These are phyloP conservation scores for Aspergillus nomiae DNA, from an alignment of 2,329 filamentous ascomycete genomes.

Conservation along the genomic window DNA sequence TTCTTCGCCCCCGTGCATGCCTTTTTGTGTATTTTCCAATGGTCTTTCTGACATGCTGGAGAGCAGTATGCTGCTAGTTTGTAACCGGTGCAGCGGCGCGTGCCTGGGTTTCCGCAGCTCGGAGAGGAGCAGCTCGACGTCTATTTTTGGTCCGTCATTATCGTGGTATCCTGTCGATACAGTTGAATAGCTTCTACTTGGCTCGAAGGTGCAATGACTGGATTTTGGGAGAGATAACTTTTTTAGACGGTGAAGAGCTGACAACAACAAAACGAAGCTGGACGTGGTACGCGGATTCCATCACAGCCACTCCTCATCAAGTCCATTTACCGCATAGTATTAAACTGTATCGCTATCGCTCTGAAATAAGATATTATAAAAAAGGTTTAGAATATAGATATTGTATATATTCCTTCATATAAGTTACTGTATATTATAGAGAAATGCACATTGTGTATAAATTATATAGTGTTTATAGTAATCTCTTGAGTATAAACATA, in stretches of 20 bases:
- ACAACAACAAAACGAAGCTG: neutral
- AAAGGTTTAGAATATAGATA: too few species aligned
- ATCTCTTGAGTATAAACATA: too few species aligned
- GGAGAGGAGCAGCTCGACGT: neutral
- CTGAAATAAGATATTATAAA: too few species aligned
- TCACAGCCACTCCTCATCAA: too few species aligned
- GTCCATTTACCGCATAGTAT: too few species aligned
- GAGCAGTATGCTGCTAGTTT: neutral
- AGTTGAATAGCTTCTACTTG: neutral
- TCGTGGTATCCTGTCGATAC: neutral
- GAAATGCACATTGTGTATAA: too few species aligned
- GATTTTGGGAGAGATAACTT: neutral
- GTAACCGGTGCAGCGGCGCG: neutral
- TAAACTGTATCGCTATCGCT: too few species aligned
- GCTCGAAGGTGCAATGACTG: neutral
- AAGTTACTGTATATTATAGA: too few species aligned
- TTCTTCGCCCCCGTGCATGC: neutral
- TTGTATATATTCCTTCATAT: too few species aligned
- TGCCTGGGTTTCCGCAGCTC: neutral
- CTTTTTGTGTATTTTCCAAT: neutral
- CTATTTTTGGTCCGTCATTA: neutral
- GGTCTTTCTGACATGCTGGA: neutral
- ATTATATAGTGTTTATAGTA: too few species aligned
- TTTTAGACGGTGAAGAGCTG: neutral
- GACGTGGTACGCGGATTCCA: neutral